Conservation (phyloP, 352 stramenopile genomes). For the Globisporangium irregulare region DNA sequence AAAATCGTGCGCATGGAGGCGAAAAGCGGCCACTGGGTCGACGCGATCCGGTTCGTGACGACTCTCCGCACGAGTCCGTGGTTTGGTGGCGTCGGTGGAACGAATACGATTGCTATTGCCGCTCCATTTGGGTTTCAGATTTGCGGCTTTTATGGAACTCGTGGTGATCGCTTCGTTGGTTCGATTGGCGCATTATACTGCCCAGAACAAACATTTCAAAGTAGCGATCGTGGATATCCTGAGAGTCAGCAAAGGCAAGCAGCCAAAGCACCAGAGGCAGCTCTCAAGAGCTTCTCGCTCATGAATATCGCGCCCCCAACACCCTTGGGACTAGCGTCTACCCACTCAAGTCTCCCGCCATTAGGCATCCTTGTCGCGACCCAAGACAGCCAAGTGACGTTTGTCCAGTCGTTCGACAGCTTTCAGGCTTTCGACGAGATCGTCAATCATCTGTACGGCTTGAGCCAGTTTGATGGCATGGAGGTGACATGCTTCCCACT, state of each 20-base stretch:
- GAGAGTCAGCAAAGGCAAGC: not conserved
- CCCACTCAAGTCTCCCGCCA: not conserved
- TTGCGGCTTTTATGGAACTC: slow-evolving; percentile 36
- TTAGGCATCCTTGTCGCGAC: slow-evolving; percentile 25
- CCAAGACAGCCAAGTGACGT: slow-evolving; percentile 13
- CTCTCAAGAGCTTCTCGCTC: slow-evolving; percentile 12
- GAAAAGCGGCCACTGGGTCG: slow-evolving; percentile 49
- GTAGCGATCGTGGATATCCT: not conserved
- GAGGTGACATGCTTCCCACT: slow-evolving; percentile 41
- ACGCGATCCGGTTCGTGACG: slow-evolving; percentile 45
- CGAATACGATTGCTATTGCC: slow-evolving; percentile 23
- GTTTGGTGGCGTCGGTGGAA: slow-evolving; percentile 41
- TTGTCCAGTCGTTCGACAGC: slow-evolving; percentile 35
- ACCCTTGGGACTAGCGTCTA: no score
- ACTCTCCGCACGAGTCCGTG: slow-evolving; percentile 41
- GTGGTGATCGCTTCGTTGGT: slow-evolving; percentile 34
- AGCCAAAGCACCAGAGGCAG: not conserved
- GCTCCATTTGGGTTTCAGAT: slow-evolving; percentile 29
- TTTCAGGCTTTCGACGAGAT: slow-evolving; percentile 26
- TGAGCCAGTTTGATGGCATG: slow-evolving; percentile 13
- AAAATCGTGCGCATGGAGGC: slow-evolving; percentile 39
- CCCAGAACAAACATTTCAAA: not conserved
- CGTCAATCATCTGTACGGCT: slow-evolving; percentile 28
- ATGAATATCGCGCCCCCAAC: not conserved
- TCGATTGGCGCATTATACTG: slow-evolving; percentile 32